Evolutionary conservation across 208 protist genomes (phyloP).

Genomic region (Wallacemonas sp.): DNA sequence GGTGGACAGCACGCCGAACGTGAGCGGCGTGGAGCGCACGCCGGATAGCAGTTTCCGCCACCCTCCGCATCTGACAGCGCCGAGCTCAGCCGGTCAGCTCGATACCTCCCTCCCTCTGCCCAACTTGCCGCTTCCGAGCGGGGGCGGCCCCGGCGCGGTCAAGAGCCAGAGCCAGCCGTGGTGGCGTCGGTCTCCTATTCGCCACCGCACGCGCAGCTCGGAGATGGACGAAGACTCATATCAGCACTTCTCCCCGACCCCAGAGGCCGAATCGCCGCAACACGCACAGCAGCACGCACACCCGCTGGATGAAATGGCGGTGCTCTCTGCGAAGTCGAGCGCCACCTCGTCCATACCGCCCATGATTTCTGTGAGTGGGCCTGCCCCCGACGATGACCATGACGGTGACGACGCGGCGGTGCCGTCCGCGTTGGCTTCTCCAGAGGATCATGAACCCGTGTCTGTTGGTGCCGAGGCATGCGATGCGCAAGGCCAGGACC

Average conservation of each 20-base stretch:
- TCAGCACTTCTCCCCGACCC: too few relatives aligned
- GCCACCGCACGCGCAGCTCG: neutral
- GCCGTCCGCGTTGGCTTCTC: neutral
- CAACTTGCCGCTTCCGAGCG: neutral
- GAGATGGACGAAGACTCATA: neutral
- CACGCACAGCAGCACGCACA: too few relatives aligned
- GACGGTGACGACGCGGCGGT: neutral
- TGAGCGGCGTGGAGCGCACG: neutral
- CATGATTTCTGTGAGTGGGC: too few relatives aligned
- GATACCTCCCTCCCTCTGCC: neutral
- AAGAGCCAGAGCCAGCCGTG: neutral
- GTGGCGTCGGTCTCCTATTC: constrained; percentile 11
- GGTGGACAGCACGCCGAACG: constrained; percentile 1
- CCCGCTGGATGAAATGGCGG: too few relatives aligned
- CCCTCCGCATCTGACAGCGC: neutral
- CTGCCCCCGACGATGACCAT: neutral
- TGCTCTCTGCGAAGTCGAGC: too few relatives aligned
- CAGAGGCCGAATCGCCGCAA: too few relatives aligned
- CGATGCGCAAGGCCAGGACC: too few relatives aligned
- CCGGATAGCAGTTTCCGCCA: neutral
- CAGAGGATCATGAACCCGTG: too few relatives aligned
- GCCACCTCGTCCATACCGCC: too few relatives aligned
- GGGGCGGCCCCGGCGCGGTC: neutral
- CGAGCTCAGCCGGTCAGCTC: neutral
- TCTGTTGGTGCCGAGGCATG: too few relatives aligned